Evolutionary conservation across 345 rosid species (phyloP).

Genomic region (Cardamine resedifolia): DNA sequence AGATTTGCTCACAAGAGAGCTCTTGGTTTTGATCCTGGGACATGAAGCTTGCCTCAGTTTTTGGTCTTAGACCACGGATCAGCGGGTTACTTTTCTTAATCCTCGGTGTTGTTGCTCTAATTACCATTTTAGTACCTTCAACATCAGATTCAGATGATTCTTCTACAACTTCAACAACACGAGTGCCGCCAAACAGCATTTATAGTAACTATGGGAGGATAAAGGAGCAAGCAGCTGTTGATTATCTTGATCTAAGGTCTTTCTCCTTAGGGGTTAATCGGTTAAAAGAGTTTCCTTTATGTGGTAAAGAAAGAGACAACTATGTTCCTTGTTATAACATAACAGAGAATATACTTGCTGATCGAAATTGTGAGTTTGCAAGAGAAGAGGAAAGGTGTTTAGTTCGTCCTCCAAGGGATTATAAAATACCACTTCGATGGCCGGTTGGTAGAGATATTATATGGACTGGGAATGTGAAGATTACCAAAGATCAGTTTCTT

Average conservation of each 20-base stretch:
- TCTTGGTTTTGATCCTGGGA: constrained; percentile 54
- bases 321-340: constrained; percentile 88
- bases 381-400: constrained; percentile 51
- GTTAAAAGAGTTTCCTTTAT: constrained; percentile 53
- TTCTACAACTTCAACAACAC: constrained; percentile 28
- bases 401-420: constrained; percentile 85
- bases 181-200: constrained; percentile 39
- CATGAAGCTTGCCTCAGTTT: constrained; percentile 49
- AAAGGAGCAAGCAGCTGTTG: constrained; percentile 76
- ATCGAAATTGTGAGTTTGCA: constrained; percentile 70
- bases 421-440: constrained; percentile 85
- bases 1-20: not conserved
- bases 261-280: constrained; percentile 51
- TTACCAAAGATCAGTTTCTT: constrained; percentile 89
- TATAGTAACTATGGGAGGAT: constrained; percentile 71
- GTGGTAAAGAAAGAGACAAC: constrained; percentile 83
- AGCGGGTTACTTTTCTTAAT: constrained; percentile 65
- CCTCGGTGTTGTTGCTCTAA: constrained; percentile 60
- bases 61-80: constrained; percentile 62
- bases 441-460: constrained; percentile 85
- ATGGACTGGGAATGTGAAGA: constrained; percentile 90
- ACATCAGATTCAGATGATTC: constrained; percentile 54
- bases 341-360: constrained; percentile 57
- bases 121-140: constrained; percentile 66
- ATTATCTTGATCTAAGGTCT: constrained; percentile 69